A percentile compares a stretch with the other conserved stretches of the same genome.
These are phyloP conservation scores for Podaxis sp. DNA, from an alignment of 768 basidiomycete species.

Conservation along the genomic window DNA sequence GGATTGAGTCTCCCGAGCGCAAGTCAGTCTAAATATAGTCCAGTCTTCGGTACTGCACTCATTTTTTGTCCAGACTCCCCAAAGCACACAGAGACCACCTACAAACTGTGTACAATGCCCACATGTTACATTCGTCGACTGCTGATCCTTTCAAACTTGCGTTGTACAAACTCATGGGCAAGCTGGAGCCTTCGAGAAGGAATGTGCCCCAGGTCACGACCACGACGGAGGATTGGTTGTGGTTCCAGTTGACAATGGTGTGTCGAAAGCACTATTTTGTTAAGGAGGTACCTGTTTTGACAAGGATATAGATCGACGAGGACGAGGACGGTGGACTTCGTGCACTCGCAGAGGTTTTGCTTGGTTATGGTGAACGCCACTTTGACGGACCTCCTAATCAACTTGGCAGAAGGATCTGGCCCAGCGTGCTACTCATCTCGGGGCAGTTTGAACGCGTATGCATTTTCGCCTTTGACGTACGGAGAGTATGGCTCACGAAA, in stretches of 20 bases:
- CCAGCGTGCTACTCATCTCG: slow-evolving; percentile 80
- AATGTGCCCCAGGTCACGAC: slow-evolving; percentile 80
- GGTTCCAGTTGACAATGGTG: slow-evolving; percentile 92
- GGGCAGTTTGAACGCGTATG: slow-evolving; percentile 91
- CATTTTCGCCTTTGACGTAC: not conserved
- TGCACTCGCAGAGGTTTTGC: slow-evolving; percentile 67
- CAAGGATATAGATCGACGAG: slow-evolving; percentile 57
- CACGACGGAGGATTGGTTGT: slow-evolving; percentile 97
- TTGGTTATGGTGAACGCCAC: slow-evolving; percentile 78
- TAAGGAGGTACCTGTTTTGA: not conserved
- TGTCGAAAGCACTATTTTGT: slow-evolving; percentile 3
- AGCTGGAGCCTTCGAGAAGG: slow-evolving; percentile 77
- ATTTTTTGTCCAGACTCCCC: slow-evolving; percentile 43
- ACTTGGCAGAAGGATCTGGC: slow-evolving; percentile 68
- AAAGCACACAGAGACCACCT: slow-evolving; percentile 78
- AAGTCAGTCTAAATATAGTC: slow-evolving; percentile 40
- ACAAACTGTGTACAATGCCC: slow-evolving; percentile 75
- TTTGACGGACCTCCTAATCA: slow-evolving; percentile 68
- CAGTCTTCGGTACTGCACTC: not conserved
- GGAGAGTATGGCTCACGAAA: not conserved
- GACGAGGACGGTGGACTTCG: slow-evolving; percentile 76
- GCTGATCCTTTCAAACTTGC: slow-evolving; percentile 96
- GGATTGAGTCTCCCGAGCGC: slow-evolving; percentile 77
- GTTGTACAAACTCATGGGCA: slow-evolving; percentile 92
- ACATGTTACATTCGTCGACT: slow-evolving; percentile 84